These are phyloP conservation scores for Cryptococcus jaspeensis DNA, from an alignment of 1,284 basidiomycete species.

Conservation along the genomic window DNA sequence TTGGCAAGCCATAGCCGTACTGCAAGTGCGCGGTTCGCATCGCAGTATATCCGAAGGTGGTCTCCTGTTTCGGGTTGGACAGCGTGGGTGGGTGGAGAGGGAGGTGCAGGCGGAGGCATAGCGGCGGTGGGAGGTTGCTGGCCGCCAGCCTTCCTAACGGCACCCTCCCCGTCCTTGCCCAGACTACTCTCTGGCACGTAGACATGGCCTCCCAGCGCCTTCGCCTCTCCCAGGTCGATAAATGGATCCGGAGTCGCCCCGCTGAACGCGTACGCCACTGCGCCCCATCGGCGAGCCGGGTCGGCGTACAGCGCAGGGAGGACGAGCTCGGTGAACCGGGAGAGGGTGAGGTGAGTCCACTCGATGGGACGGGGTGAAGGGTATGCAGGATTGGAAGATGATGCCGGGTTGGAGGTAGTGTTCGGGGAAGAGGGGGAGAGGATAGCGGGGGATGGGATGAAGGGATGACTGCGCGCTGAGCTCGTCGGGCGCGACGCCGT, in stretches of 20 bases:
- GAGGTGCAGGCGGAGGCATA: no score
- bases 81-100: background rate
- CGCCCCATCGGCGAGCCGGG: constrained; percentile 13
- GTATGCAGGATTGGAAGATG: no score
- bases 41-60: constrained; percentile 42
- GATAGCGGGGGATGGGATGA: no score
- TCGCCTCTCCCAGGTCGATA: constrained; percentile 14
- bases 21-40: constrained; percentile 28
- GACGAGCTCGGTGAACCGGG: constrained; percentile 17
- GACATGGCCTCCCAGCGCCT: background rate
- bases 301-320: constrained; percentile 23
- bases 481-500: no score
- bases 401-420: background rate
- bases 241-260: constrained; percentile 44
- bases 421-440: no score
- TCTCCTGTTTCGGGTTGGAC: constrained; percentile 37
- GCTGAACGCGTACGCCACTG: constrained; percentile 19
- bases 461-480: no score
- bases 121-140: no score
- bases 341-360: constrained; percentile 28
- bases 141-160: no score
- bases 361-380: constrained; percentile 8
- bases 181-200: background rate
- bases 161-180: background rate
- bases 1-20: constrained; percentile 39